These are phyloP conservation scores for Silybum marianum DNA, from an alignment of 129 eudicot genomes.

Conservation along the genomic window DNA sequence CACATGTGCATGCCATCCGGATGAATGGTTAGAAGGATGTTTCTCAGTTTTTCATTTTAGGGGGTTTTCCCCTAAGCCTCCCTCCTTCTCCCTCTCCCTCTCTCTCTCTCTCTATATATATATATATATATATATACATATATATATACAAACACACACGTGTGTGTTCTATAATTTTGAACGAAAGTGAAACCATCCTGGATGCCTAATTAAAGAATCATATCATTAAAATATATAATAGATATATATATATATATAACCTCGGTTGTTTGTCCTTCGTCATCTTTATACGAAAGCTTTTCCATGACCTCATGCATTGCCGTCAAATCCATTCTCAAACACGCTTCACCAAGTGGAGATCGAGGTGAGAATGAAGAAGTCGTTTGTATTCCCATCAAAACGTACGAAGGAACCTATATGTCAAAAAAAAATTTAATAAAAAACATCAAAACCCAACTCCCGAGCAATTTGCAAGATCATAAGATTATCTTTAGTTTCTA, in stretches of 20 bases:
- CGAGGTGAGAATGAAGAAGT: conserved; percentile 49
- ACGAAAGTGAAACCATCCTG: not conserved
- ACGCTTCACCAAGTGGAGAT: conserved; percentile 68
- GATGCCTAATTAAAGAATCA: not conserved
- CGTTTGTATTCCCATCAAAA: conserved; percentile 50
- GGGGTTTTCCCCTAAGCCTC: too few relatives aligned
- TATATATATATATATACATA: too few relatives aligned
- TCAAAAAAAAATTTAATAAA: not conserved
- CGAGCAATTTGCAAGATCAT: conserved; percentile 1
- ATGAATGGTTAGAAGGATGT: too few relatives aligned
- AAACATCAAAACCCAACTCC: too few relatives aligned
- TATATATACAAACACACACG: too few relatives aligned
- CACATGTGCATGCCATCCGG: too few relatives aligned
- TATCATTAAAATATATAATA: not conserved
- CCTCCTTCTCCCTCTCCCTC: too few relatives aligned
- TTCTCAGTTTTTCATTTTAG: too few relatives aligned
- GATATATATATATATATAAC: conserved; percentile 19
- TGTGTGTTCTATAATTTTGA: not conserved
- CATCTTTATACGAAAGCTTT: conserved; percentile 53
- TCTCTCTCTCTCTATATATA: too few relatives aligned
- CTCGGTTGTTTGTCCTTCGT: conserved; percentile 64
- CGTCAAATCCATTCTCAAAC: conserved; percentile 60
- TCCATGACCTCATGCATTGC: conserved; percentile 62
- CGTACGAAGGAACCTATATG: conserved; percentile 58
- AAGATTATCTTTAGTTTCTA: conserved; percentile 1